Percentiles rank a stretch among this genome's conserved stretches.
These are phyloP conservation scores for Circinella minor DNA, from an alignment of 371 early-diverging fungal species.

Conservation along the genomic window DNA sequence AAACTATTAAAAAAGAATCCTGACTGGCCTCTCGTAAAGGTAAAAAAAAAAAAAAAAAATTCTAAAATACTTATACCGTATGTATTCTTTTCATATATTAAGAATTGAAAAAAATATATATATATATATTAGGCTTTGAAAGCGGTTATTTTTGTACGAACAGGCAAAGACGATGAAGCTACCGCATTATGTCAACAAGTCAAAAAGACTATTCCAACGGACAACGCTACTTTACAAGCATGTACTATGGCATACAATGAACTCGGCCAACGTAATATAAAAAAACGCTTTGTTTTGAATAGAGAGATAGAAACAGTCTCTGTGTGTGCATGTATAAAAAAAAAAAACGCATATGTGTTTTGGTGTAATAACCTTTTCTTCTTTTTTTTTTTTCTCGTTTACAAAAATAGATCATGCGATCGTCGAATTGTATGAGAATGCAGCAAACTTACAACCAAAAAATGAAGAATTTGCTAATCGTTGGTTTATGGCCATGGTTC, in stretches of 20 bases:
- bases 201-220: slow-evolving; percentile 67
- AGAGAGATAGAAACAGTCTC: neutral
- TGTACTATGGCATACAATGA: slow-evolving; percentile 71
- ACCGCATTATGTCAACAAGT: slow-evolving; percentile 73
- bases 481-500: slow-evolving; percentile 87
- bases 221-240: slow-evolving; percentile 77
- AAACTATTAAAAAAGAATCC: slow-evolving; percentile 76
- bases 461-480: slow-evolving; percentile 80
- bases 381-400: neutral
- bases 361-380: too few species aligned
- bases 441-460: slow-evolving; percentile 62
- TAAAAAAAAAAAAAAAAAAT: slow-evolving; percentile 20
- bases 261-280: slow-evolving; percentile 58
- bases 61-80: too few species aligned
- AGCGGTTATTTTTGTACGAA: slow-evolving; percentile 74
- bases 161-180: slow-evolving; percentile 74
- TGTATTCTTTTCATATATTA: too few species aligned
- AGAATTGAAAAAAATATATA: neutral
- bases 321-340: neutral
- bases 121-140: slow-evolving; percentile 74
- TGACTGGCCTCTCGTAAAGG: slow-evolving; percentile 69
- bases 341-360: neutral
- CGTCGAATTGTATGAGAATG: slow-evolving; percentile 76
- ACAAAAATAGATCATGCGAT: slow-evolving; percentile 59
- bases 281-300: neutral